phyloP scores from a whole-genome alignment of 176 grass and related monocot species.

The Pharus latifolius region DNA sequence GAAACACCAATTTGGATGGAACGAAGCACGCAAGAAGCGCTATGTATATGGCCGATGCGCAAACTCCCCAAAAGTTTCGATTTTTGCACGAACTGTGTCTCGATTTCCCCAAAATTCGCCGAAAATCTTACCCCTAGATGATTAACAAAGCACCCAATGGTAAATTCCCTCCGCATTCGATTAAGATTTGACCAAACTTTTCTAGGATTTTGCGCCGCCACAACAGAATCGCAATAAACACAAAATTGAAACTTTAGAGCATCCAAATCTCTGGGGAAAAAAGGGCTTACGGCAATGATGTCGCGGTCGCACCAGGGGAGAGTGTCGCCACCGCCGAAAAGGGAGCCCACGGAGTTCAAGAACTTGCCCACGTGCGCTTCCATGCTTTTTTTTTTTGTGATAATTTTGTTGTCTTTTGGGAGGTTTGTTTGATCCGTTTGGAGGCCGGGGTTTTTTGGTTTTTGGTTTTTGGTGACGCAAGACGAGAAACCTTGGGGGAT shows the following conservation, averaged over 20 bases:
- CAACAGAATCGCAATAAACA: neutral
- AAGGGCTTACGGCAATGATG: slow-evolving; percentile 57
- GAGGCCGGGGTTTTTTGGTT: slow-evolving; percentile 8
- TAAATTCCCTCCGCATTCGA: neutral
- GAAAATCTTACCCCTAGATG: neutral
- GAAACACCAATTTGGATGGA: neutral
- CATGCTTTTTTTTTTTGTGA: slow-evolving; percentile 18
- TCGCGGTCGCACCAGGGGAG: slow-evolving; percentile 72
- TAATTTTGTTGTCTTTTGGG: neutral
- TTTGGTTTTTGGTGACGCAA: neutral
- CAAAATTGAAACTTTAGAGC: no score
- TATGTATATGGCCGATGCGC: neutral
- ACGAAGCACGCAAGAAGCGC: neutral
- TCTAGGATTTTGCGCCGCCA: no score
- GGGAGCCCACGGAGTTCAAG: slow-evolving; percentile 58
- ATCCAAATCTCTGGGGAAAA: no score
- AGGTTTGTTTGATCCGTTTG: slow-evolving; percentile 7
- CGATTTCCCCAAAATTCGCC: neutral
- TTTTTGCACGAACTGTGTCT: neutral
- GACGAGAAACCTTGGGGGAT: neutral
- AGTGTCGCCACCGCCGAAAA: slow-evolving; percentile 60
- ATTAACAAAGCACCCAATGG: neutral
- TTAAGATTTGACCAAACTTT: no score
- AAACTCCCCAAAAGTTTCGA: neutral
- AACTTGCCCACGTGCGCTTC: slow-evolving; percentile 36